Percentiles rank a stretch among this genome's conserved stretches.
phyloP scores from a whole-genome alignment of 305 asterid species.

The Caryopteris hybrid region DNA sequence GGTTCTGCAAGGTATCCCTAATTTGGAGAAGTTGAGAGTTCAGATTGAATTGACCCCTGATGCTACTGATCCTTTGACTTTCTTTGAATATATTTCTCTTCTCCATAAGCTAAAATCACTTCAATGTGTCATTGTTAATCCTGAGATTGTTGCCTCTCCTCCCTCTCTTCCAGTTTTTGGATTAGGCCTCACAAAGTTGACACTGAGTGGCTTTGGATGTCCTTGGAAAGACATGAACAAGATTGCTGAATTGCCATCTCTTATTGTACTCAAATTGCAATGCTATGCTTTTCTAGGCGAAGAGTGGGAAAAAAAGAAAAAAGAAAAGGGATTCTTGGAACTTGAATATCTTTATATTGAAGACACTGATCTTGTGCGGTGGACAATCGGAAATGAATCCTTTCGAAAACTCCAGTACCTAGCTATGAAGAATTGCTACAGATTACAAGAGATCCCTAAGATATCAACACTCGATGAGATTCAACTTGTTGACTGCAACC shows the following conservation, averaged over 20 bases:
- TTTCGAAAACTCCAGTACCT: no score
- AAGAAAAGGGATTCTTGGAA: background rate
- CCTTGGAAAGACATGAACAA: slow-evolving; percentile 8
- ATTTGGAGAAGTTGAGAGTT: slow-evolving; percentile 2
- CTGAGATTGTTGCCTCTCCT: background rate
- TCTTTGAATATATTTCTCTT: background rate
- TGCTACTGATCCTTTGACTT: background rate
- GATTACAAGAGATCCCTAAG: no score
- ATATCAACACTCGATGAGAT: no score
- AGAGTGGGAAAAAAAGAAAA: background rate
- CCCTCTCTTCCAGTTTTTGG: background rate
- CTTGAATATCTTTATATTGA: slow-evolving; percentile 2
- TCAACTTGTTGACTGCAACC: no score
- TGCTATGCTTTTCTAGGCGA: slow-evolving; percentile 13
- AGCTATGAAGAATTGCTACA: no score
- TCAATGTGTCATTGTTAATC: background rate
- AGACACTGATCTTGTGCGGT: background rate
- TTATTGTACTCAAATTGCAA: slow-evolving; percentile 1
- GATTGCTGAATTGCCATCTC: background rate
- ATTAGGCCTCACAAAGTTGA: background rate
- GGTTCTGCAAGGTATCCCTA: background rate
- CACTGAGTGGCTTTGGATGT: slow-evolving; percentile 4
- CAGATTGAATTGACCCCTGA: background rate
- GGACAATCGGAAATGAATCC: background rate
- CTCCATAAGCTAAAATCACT: background rate